These are phyloP conservation scores for Diaporthe amygdali DNA, from an alignment of 2,329 filamentous ascomycete genomes.

Conservation along the genomic window DNA sequence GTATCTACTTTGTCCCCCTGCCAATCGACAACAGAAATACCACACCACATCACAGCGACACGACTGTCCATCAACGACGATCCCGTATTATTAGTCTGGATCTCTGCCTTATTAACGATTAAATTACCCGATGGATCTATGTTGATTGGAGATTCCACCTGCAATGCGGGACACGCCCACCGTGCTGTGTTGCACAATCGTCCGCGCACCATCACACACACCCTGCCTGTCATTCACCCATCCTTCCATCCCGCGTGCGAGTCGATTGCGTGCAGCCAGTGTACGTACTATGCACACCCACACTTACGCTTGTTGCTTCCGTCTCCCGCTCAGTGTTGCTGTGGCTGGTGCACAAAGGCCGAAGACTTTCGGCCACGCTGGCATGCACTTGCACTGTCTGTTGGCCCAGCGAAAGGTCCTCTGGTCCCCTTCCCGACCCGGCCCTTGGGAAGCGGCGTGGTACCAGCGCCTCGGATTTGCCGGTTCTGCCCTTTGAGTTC, in stretches of 20 bases:
- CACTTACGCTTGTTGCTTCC: neutral
- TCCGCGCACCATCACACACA: slow-evolving; percentile 3
- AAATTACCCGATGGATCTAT: slow-evolving; percentile 13
- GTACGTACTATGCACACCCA: neutral
- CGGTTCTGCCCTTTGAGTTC: neutral
- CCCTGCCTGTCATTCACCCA: neutral
- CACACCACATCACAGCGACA: neutral
- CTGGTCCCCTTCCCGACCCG: slow-evolving; percentile 19
- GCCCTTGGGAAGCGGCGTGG: slow-evolving; percentile 3
- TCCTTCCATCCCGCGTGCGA: neutral
- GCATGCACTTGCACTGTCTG: neutral
- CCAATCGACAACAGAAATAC: neutral
- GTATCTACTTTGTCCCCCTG: neutral
- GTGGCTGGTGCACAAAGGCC: slow-evolving; percentile 11
- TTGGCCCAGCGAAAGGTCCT: neutral
- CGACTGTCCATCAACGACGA: neutral
- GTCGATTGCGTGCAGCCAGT: neutral
- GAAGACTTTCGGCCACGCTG: slow-evolving; percentile 21
- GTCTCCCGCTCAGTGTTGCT: neutral
- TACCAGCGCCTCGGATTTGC: slow-evolving; percentile 12
- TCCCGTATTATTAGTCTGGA: slow-evolving; percentile 6
- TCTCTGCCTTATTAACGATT: slow-evolving; percentile 3
- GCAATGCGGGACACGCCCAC: slow-evolving; percentile 7
- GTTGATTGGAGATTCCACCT: neutral
- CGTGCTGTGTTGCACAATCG: neutral